Evolutionary conservation across 352 stramenopile species (phyloP).

Genomic region (Pythium aristosporum): DNA sequence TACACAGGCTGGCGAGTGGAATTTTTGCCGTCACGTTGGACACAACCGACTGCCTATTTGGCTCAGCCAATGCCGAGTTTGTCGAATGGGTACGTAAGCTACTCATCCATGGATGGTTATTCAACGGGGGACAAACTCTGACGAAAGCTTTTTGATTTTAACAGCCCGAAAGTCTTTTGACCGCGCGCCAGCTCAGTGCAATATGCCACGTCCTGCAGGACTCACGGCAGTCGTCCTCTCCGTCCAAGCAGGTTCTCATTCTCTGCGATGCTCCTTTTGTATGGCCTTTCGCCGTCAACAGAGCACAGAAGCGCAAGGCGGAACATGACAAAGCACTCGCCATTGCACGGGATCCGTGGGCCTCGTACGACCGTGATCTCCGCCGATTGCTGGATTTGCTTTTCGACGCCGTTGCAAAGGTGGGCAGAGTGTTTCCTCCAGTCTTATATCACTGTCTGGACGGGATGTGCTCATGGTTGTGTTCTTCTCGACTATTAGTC

Average conservation of each 20-base stretch:
- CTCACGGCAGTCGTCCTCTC: background rate
- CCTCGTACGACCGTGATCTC: constrained; percentile 11
- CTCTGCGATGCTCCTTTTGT: constrained; percentile 57
- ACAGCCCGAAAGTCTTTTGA: constrained; percentile 18
- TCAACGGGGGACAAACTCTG: background rate
- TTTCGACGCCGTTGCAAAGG: constrained; percentile 15
- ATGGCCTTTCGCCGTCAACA: constrained; percentile 25
- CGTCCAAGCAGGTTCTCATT: constrained; percentile 31
- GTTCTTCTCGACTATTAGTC: constrained; percentile 25
- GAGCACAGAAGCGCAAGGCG: constrained; percentile 3
- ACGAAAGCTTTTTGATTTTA: background rate
- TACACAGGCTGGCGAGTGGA: background rate
- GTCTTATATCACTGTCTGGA: background rate
- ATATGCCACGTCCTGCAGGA: background rate
- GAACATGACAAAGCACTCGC: constrained; percentile 25
- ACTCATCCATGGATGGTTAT: too few relatives aligned
- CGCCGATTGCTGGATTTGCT: constrained; percentile 6
- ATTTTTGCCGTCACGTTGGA: constrained; percentile 23
- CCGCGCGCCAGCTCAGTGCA: constrained; percentile 1
- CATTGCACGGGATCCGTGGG: constrained; percentile 19
- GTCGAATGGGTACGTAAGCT: constrained; percentile 15
- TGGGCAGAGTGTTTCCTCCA: background rate
- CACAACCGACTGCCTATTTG: constrained; percentile 13
- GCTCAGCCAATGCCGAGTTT: background rate
- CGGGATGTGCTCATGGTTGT: background rate